A percentile compares a stretch with the other conserved stretches of the same genome.
phyloP scores from a whole-genome alignment of 1,139 yeast genomes.

The Suzukiozyma palmioleophila region DNA sequence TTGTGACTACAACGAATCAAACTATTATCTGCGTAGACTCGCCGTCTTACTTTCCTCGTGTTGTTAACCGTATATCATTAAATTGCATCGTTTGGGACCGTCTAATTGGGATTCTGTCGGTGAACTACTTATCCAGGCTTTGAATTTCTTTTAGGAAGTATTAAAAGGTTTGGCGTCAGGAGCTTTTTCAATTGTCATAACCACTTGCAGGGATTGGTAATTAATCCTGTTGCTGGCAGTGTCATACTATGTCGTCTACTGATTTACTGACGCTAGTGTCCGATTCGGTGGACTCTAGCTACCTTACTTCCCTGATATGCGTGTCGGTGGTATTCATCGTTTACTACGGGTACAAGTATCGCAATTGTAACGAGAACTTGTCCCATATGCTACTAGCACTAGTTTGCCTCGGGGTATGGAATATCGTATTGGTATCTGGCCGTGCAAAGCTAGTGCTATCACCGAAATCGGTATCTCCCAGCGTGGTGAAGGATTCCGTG shows the following conservation, averaged over 20 bases:
- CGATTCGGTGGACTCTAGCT: neutral
- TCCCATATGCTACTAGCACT: slow-evolving; percentile 5
- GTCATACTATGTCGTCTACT: neutral
- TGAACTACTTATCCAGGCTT: too few species aligned
- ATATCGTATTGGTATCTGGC: slow-evolving; percentile 5
- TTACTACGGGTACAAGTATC: slow-evolving; percentile 6
- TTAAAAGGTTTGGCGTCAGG: too few species aligned
- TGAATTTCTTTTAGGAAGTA: too few species aligned
- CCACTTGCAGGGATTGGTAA: too few species aligned
- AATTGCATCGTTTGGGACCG: too few species aligned
- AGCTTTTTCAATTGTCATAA: too few species aligned
- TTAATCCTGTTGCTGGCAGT: too few species aligned
- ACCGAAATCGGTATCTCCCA: neutral
- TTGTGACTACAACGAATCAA: too few species aligned
- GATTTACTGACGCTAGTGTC: neutral
- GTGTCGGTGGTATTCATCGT: slow-evolving; percentile 3
- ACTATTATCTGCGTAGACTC: too few species aligned
- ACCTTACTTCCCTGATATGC: slow-evolving; percentile 4
- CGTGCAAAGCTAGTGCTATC: neutral
- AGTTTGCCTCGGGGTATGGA: slow-evolving; percentile 12
- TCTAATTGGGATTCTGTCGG: too few species aligned
- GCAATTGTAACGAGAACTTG: slow-evolving; percentile 7
- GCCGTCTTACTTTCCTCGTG: too few species aligned
- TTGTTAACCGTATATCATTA: too few species aligned
- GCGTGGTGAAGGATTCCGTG: neutral